These are phyloP conservation scores for Apophysomyces trapeziformis DNA, from an alignment of 371 early-diverging fungal species.

Conservation along the genomic window DNA sequence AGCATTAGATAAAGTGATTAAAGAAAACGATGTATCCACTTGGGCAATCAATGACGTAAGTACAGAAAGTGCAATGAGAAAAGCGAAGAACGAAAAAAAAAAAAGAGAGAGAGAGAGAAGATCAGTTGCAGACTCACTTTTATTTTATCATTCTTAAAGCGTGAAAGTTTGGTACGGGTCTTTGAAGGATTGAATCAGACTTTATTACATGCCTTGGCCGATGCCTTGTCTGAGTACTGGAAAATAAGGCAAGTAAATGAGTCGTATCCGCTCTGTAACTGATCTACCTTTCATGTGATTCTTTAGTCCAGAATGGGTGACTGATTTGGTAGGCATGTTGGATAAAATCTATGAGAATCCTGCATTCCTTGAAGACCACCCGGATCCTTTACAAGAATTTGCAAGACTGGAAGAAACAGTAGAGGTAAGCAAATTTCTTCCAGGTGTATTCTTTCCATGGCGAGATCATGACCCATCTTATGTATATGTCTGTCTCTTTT, in stretches of 20 bases:
- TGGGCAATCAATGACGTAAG: conserved; percentile 64
- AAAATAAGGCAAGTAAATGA: conserved; percentile 35
- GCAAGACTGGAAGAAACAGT: conserved; percentile 46
- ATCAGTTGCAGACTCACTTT: no score
- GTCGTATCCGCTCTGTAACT: not conserved
- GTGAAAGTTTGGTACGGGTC: conserved; percentile 45
- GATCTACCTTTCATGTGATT: not conserved
- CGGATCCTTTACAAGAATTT: conserved; percentile 42
- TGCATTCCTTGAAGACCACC: conserved; percentile 47
- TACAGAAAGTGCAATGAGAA: not conserved
- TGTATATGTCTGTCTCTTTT: no score
- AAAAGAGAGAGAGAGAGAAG: no score
- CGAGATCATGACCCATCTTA: no score
- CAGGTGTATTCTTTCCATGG: not conserved
- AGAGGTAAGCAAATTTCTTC: conserved; percentile 35
- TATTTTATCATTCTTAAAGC: conserved; percentile 19
- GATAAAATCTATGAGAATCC: conserved; percentile 58
- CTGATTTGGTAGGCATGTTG: conserved; percentile 43
- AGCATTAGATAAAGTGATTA: conserved; percentile 50
- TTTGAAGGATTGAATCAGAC: conserved; percentile 53
- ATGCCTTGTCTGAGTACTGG: conserved; percentile 51
- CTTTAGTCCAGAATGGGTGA: conserved; percentile 46
- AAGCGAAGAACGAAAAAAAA: no score
- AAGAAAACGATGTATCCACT: conserved; percentile 46
- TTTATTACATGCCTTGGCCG: conserved; percentile 38